Conservation (phyloP, 2,329 filamentous ascomycete species). For the Paradendryphiella salina region DNA sequence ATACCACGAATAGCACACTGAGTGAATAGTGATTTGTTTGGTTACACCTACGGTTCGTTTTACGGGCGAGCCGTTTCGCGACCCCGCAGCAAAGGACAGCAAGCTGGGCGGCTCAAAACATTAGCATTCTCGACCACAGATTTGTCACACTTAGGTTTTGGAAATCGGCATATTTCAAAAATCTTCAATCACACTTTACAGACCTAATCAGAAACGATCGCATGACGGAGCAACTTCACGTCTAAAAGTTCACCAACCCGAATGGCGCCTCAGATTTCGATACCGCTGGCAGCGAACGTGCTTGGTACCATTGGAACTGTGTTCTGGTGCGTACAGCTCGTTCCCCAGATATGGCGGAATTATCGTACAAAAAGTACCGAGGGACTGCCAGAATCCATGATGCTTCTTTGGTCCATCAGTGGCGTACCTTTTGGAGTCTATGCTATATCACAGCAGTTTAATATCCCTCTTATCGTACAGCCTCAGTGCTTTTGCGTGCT, state of each 20-base stretch:
- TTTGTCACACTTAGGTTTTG: background rate
- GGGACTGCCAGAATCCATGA: constrained; percentile 68
- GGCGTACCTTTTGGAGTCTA: constrained; percentile 67
- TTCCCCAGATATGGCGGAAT: constrained; percentile 65
- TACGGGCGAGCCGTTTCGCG: background rate
- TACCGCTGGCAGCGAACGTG: constrained; percentile 59
- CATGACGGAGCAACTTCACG: background rate
- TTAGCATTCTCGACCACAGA: background rate
- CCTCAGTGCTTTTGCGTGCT: constrained; percentile 55
- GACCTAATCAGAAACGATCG: background rate
- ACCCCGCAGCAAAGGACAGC: background rate
- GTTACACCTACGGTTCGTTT: background rate
- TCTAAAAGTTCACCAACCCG: background rate
- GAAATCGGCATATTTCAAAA: background rate
- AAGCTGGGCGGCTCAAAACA: background rate
- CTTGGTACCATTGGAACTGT: constrained; percentile 64
- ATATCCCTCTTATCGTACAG: constrained; percentile 47
- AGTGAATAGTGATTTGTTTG: background rate
- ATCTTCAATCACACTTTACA: background rate
- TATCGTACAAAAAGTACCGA: constrained; percentile 66
- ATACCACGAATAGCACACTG: background rate
- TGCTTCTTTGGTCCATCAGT: constrained; percentile 69
- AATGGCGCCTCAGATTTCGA: constrained; percentile 32
- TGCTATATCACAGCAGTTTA: constrained; percentile 58
- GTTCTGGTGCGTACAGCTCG: constrained; percentile 35